These are phyloP conservation scores for Aspergillus thermomutatus DNA, from an alignment of 2,329 filamentous ascomycete genomes.

Conservation along the genomic window DNA sequence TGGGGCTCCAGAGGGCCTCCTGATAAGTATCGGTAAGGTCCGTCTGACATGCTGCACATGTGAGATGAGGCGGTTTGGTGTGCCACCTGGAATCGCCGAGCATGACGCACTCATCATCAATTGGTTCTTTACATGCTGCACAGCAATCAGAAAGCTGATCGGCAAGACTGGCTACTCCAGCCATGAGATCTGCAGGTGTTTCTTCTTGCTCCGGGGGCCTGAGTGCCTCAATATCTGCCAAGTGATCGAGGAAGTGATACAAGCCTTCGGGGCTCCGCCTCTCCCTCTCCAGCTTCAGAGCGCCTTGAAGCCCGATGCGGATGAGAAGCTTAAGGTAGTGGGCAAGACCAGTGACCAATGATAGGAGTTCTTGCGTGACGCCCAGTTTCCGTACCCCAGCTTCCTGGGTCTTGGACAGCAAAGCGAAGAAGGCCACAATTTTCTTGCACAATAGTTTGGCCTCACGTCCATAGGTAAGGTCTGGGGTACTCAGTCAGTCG, in stretches of 20 bases:
- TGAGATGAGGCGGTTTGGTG: constrained; percentile 64
- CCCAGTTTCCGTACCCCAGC: constrained; percentile 85
- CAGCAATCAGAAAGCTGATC: constrained; percentile 83
- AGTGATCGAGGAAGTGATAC: constrained; percentile 76
- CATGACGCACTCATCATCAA: constrained; percentile 89
- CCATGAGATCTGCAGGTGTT: constrained; percentile 60
- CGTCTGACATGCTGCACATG: constrained; percentile 65
- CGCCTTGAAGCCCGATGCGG: constrained; percentile 90
- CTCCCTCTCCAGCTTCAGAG: constrained; percentile 86
- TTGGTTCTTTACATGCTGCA: constrained; percentile 73
- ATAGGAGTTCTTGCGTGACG: constrained; percentile 97
- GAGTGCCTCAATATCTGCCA: constrained; percentile 76
- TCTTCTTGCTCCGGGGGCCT: constrained; percentile 63
- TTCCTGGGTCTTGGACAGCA: constrained; percentile 92
- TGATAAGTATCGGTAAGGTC: constrained; percentile 67
- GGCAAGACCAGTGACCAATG: constrained; percentile 89
- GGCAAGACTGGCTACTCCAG: constrained; percentile 64
- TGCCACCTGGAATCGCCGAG: constrained; percentile 78
- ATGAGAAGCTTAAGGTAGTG: constrained; percentile 98
- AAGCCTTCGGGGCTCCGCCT: constrained; percentile 70
- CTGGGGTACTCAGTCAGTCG: constrained; percentile 42
- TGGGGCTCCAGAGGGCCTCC: constrained; percentile 69
- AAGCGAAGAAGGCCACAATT: constrained; percentile 94
- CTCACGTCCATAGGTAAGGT: constrained; percentile 86
- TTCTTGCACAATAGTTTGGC: constrained; percentile 99